Conservation (phyloP, 495 filamentous ascomycete species). For the Penicillium cataractarum region DNA sequence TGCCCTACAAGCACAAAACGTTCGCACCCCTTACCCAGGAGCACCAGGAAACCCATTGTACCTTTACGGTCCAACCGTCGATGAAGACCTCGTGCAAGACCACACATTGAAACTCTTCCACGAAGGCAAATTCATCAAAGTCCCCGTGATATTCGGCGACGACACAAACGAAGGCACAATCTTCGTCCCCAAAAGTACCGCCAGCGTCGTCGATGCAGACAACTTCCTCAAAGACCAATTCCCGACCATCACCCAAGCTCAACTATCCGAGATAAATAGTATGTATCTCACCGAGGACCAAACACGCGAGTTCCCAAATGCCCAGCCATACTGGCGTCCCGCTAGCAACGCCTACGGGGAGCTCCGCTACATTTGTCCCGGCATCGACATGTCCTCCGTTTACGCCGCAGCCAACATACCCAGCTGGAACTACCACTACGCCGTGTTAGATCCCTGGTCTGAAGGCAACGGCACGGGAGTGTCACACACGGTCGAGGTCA, state of each 20-base stretch:
- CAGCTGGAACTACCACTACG: conserved; percentile 69
- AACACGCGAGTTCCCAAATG: conserved; percentile 43
- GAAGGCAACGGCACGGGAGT: conserved; percentile 59
- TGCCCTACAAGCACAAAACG: conserved; percentile 57
- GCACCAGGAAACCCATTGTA: conserved; percentile 53
- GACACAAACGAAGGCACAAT: conserved; percentile 71
- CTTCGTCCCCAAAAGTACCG: conserved; percentile 59
- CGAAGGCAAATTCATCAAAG: conserved; percentile 63
- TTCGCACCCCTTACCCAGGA: conserved; percentile 57
- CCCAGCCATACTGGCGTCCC: conserved; percentile 61
- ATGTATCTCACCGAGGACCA: conserved; percentile 58
- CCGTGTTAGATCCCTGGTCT: conserved; percentile 57
- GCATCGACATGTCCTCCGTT: conserved; percentile 56
- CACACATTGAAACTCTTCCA: conserved; percentile 62
- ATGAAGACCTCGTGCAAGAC: conserved; percentile 60
- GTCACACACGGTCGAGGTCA: conserved; percentile 63
- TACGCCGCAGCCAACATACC: conserved; percentile 40
- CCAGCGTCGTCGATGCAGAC: conserved; percentile 48
- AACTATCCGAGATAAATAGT: conserved; percentile 58
- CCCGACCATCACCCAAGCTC: conserved; percentile 53
- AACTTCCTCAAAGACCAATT: conserved; percentile 66
- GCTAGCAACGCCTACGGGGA: conserved; percentile 68
- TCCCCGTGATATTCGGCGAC: conserved; percentile 73
- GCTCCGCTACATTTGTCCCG: conserved; percentile 74
- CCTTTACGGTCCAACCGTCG: conserved; percentile 62